Percentiles rank a stretch among this genome's conserved stretches.
Evolutionary conservation across 2,329 filamentous ascomycete species (phyloP).

Genomic region (Aspergillus costaricaensis): DNA sequence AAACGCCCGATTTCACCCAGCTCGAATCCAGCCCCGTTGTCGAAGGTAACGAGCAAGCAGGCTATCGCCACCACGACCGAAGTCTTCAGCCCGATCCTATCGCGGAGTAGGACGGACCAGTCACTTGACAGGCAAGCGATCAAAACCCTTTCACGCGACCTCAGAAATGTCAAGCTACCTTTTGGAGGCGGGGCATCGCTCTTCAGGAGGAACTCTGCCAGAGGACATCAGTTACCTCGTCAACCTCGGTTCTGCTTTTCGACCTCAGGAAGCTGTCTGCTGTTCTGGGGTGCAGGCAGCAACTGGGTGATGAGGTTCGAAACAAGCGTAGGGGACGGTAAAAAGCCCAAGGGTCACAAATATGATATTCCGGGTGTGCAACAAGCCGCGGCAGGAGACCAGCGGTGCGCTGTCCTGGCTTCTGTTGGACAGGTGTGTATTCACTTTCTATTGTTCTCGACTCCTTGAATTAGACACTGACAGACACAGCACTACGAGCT

Average conservation of each 20-base stretch:
- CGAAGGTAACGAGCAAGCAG: slow-evolving; percentile 18
- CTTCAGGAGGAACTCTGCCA: slow-evolving; percentile 26
- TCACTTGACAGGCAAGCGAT: slow-evolving; percentile 20
- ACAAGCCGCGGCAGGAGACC: slow-evolving; percentile 34
- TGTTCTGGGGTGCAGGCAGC: slow-evolving; percentile 24
- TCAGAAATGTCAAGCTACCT: slow-evolving; percentile 23
- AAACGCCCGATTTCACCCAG: slow-evolving; percentile 20
- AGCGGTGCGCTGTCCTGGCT: slow-evolving; percentile 35
- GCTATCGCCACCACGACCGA: slow-evolving; percentile 17
- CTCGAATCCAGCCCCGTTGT: slow-evolving; percentile 14
- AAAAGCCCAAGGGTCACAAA: slow-evolving; percentile 30
- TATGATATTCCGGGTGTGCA: slow-evolving; percentile 37
- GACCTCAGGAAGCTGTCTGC: slow-evolving; percentile 22
- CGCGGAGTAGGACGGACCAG: slow-evolving; percentile 11
- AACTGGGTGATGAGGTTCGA: slow-evolving; percentile 34
- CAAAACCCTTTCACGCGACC: slow-evolving; percentile 21
- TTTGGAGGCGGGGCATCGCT: slow-evolving; percentile 19
- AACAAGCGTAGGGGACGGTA: slow-evolving; percentile 27
- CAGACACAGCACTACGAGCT: slow-evolving; percentile 26
- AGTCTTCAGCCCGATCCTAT: slow-evolving; percentile 10
- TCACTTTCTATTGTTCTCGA: not conserved
- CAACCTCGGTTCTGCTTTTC: slow-evolving; percentile 37
- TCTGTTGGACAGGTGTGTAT: slow-evolving; percentile 24
- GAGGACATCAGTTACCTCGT: slow-evolving; percentile 28
- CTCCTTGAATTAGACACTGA: slow-evolving; percentile 9